Evolutionary conservation across 1,139 yeast species (phyloP).

Genomic region (Blastobotrys capitulatus): DNA sequence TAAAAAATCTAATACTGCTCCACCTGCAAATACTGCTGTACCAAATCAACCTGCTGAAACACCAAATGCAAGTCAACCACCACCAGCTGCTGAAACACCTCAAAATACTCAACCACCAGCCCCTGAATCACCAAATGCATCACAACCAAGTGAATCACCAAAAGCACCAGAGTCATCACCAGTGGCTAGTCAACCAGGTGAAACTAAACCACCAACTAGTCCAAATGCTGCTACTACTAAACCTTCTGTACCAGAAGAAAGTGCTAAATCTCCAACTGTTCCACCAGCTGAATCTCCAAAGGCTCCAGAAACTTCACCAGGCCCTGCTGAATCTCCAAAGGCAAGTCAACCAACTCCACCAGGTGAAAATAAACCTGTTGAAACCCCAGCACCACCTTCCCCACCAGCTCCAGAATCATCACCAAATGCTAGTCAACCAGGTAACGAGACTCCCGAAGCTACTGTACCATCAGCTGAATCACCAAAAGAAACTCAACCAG

Average conservation of each 20-base stretch:
- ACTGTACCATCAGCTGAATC: not conserved
- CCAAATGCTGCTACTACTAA: constrained; percentile 1
- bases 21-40: not conserved
- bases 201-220: not conserved
- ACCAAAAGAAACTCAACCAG: not conserved
- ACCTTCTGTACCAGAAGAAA: not conserved
- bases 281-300: constrained; percentile 4
- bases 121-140: not conserved
- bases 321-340: not conserved
- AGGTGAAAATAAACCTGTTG: not conserved
- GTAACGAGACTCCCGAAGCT: too few relatives aligned
- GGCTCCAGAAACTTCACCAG: constrained; percentile 4
- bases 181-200: not conserved
- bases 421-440: not conserved
- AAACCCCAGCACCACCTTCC: not conserved
- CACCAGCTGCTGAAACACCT: not conserved
- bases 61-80: not conserved
- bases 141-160: not conserved
- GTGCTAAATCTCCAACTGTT: not conserved
- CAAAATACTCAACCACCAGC: not conserved
- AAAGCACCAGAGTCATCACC: not conserved
- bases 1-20: not conserved
- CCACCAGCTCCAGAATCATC: not conserved
- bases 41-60: not conserved
- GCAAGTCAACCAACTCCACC: too few relatives aligned